These are phyloP conservation scores for Alternaria postmessia DNA, from an alignment of 2,329 filamentous ascomycete species.

Conservation along the genomic window DNA sequence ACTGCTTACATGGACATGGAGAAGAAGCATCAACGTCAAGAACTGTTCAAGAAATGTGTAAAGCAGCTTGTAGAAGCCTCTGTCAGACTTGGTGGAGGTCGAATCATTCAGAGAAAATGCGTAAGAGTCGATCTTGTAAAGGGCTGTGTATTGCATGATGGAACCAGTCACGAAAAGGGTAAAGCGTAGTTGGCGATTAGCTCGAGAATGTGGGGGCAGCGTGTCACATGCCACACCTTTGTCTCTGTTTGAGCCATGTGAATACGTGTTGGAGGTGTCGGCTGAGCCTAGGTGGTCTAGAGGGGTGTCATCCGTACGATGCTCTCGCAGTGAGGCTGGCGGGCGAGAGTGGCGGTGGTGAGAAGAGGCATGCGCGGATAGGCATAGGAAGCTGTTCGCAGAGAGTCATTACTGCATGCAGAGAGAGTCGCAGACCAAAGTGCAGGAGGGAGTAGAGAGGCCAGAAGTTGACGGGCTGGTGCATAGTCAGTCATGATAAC, in stretches of 20 bases:
- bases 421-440: neutral
- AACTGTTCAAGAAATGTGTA: neutral
- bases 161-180: constrained; percentile 11
- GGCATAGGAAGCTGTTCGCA: neutral
- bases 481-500: neutral
- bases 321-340: constrained; percentile 11
- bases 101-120: neutral
- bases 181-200: constrained; percentile 11
- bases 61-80: neutral
- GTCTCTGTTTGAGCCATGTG: constrained; percentile 27
- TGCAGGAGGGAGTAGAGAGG: neutral
- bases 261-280: constrained; percentile 17
- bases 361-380: neutral
- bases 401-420: neutral
- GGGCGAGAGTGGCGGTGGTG: neutral
- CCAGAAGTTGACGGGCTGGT: neutral
- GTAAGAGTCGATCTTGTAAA: neutral
- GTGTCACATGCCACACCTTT: constrained; percentile 33
- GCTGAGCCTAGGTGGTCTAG: constrained; percentile 24
- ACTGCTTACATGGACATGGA: neutral
- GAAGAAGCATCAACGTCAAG: neutral
- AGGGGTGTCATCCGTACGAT: constrained; percentile 33
- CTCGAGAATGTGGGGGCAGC: constrained; percentile 28
- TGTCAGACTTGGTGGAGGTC: neutral
- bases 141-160: constrained; percentile 13